phyloP scores from a whole-genome alignment of 108 stramenopile genomes.

The Discostella pseudostelligera region DNA sequence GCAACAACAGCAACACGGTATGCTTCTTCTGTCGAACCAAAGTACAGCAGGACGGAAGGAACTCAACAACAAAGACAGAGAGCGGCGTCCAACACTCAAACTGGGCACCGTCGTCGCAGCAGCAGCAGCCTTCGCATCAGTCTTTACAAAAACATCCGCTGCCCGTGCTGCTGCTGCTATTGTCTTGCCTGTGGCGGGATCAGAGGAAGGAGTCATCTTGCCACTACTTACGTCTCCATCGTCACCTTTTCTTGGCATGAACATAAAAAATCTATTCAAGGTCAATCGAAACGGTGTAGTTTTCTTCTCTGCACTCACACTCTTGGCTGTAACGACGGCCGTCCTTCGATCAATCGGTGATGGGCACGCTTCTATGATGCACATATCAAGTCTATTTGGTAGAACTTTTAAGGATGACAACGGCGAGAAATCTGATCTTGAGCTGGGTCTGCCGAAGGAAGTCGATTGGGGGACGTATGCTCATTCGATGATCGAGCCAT shows the following conservation, averaged over 20 bases:
- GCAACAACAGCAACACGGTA: no score
- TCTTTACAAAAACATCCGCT: no score
- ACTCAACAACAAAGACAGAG: no score
- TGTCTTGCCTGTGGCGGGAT: neutral
- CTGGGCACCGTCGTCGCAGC: no score
- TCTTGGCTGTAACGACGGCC: neutral
- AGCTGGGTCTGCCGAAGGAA: neutral
- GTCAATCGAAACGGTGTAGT: neutral
- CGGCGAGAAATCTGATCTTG: neutral
- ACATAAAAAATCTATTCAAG: neutral
- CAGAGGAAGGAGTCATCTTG: neutral
- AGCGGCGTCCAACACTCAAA: no score
- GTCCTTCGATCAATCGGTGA: neutral
- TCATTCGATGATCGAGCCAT: neutral
- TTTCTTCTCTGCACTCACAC: neutral
- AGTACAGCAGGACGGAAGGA: no score
- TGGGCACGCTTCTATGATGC: neutral
- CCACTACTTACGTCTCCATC: neutral
- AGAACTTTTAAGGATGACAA: neutral
- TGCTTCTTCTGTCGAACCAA: no score
- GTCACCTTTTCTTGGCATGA: neutral
- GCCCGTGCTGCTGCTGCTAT: no score
- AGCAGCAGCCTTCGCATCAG: no score
- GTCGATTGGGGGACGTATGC: neutral
- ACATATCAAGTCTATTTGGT: neutral